Evolutionary conservation across 2,329 filamentous ascomycete genomes (phyloP).

Genomic region (Colletotrichum lini): DNA sequence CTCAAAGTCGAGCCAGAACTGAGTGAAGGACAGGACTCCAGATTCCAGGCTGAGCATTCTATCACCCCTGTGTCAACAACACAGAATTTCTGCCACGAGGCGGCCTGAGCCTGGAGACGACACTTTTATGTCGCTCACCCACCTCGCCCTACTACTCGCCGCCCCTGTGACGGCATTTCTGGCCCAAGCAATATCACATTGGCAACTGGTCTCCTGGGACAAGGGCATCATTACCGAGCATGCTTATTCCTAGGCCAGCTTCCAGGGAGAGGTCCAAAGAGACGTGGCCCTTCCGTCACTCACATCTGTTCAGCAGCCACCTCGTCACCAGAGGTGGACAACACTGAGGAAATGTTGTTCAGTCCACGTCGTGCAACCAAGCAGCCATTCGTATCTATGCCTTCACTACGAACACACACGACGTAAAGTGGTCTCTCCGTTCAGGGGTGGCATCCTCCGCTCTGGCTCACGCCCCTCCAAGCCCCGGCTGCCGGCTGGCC

Average conservation of each 20-base stretch:
- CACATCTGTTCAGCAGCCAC: slow-evolving; percentile 15
- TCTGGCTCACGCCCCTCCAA: slow-evolving; percentile 12
- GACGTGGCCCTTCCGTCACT: slow-evolving; percentile 27
- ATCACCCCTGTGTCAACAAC: no score
- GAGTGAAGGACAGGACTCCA: background rate
- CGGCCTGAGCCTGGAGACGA: slow-evolving; percentile 7
- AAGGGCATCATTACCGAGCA: slow-evolving; percentile 25
- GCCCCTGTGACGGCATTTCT: slow-evolving; percentile 5
- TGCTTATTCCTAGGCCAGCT: background rate
- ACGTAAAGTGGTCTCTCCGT: slow-evolving; percentile 7
- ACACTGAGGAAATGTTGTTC: background rate
- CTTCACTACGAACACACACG: slow-evolving; percentile 10
- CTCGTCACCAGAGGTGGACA: slow-evolving; percentile 15
- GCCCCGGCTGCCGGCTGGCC: background rate
- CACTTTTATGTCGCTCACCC: background rate
- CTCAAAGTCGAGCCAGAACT: slow-evolving; percentile 12
- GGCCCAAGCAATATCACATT: slow-evolving; percentile 7
- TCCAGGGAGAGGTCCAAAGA: background rate
- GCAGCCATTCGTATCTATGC: slow-evolving; percentile 1
- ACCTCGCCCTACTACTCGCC: slow-evolving; percentile 12
- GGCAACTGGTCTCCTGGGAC: slow-evolving; percentile 18
- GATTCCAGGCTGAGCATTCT: background rate
- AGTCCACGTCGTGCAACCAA: slow-evolving; percentile 16
- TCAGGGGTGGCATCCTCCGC: slow-evolving; percentile 7
- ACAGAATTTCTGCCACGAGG: slow-evolving; percentile 29